Percentiles rank a stretch among this genome's conserved stretches.
Conservation (phyloP, 345 rosid genomes). For the Acer campestre region DNA sequence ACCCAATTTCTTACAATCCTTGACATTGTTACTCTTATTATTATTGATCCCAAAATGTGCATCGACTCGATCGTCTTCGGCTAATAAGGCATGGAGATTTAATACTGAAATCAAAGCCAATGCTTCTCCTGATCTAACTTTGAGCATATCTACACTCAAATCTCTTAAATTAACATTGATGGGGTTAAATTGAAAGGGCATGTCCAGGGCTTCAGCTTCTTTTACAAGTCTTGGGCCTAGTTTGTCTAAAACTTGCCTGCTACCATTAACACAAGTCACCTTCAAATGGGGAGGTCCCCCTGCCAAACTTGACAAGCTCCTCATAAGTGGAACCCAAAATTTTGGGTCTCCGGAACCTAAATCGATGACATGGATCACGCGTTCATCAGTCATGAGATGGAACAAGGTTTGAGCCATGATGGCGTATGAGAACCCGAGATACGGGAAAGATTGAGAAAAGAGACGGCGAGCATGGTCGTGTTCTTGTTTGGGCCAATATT, state of each 20-base stretch:
- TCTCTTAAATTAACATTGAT: slow-evolving; percentile 32
- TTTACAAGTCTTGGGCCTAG: slow-evolving; percentile 39
- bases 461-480: slow-evolving; percentile 17
- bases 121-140: slow-evolving; percentile 42
- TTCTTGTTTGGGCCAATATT: not conserved
- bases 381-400: slow-evolving; percentile 33
- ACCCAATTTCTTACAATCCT: slow-evolving; percentile 36
- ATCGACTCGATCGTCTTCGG: slow-evolving; percentile 52
- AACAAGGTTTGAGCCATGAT: slow-evolving; percentile 28
- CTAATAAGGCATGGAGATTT: slow-evolving; percentile 45
- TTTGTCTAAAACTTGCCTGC: slow-evolving; percentile 30
- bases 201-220: slow-evolving; percentile 41
- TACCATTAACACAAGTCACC: slow-evolving; percentile 36
- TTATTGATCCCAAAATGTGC: slow-evolving; percentile 42
- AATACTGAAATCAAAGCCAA: slow-evolving; percentile 46
- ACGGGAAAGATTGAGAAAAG: slow-evolving; percentile 32
- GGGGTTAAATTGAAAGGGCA: slow-evolving; percentile 53
- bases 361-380: slow-evolving; percentile 45
- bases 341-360: slow-evolving; percentile 43
- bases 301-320: slow-evolving; percentile 30
- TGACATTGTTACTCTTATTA: slow-evolving; percentile 23
- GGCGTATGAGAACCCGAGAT: slow-evolving; percentile 34
- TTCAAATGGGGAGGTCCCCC: slow-evolving; percentile 40
- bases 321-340: slow-evolving; percentile 42
- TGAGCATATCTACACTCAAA: slow-evolving; percentile 36